Conservation (phyloP, 257 asterid genomes). For the Solanum raphanifolium region DNA sequence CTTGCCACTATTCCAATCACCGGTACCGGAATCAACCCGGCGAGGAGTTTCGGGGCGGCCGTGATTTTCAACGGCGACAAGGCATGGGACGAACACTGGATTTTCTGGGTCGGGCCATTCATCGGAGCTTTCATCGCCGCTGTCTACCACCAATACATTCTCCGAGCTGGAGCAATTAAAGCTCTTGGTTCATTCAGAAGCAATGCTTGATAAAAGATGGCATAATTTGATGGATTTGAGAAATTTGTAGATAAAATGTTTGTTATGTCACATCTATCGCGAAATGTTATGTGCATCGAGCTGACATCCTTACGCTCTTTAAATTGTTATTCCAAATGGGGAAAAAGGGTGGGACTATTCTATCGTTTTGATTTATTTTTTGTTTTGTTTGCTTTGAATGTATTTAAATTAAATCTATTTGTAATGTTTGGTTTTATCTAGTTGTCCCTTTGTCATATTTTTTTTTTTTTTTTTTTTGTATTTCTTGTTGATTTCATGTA, state of each 20-base stretch:
- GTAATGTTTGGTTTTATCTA: neutral
- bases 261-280: neutral
- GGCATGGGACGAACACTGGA: conserved; percentile 73
- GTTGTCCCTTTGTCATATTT: neutral
- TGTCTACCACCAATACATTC: conserved; percentile 49
- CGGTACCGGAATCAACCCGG: conserved; percentile 80
- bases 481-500: neutral
- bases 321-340: neutral
- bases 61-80: conserved; percentile 43
- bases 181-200: conserved; percentile 72
- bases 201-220: conserved; percentile 22
- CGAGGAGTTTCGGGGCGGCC: conserved; percentile 73
- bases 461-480: neutral
- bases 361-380: neutral
- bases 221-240: neutral
- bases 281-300: neutral
- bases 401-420: neutral
- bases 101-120: conserved; percentile 77
- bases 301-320: neutral
- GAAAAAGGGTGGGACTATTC: neutral
- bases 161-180: conserved; percentile 50
- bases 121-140: conserved; percentile 70
- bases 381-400: neutral
- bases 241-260: conserved; percentile 11
- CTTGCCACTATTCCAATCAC: conserved; percentile 72